Evolutionary conservation across 129 eudicot genomes (phyloP).

Genomic region (Flaveria robusta): DNA sequence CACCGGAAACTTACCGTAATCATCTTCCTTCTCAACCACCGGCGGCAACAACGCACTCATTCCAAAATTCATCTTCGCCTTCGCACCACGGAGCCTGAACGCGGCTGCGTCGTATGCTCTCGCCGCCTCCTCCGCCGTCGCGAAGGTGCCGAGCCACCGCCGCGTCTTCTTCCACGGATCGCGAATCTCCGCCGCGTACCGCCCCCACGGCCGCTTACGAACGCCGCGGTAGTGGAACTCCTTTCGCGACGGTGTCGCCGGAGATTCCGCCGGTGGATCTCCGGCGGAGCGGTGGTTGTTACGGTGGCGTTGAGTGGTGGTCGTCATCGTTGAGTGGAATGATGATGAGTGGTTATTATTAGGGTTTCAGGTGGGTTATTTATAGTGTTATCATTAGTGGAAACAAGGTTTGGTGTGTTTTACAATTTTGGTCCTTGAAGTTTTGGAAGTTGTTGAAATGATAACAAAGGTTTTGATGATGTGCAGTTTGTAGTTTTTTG

Average conservation of each 20-base stretch:
- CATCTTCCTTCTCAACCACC: constrained; percentile 12
- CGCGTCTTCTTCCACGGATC: constrained; percentile 63
- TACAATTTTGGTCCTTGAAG: not conserved
- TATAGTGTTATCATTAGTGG: constrained; percentile 19
- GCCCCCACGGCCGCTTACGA: constrained; percentile 76
- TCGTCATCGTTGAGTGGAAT: no score
- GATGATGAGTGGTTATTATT: constrained; percentile 1
- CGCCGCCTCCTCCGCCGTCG: constrained; percentile 70
- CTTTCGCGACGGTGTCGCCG: constrained; percentile 6
- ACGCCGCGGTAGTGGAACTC: constrained; percentile 56
- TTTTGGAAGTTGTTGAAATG: not conserved
- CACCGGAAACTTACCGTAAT: constrained; percentile 20
- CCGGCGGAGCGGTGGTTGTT: constrained; percentile 5
- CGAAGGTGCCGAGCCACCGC: constrained; percentile 70
- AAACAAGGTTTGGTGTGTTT: constrained; percentile 18
- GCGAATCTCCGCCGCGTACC: constrained; percentile 73
- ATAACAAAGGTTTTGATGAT: not conserved
- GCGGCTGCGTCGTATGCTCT: constrained; percentile 67
- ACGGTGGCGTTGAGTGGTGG: constrained; percentile 27
- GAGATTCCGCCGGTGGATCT: constrained; percentile 24
- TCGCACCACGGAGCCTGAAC: constrained; percentile 53
- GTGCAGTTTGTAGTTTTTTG: not conserved
- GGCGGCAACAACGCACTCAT: constrained; percentile 11
- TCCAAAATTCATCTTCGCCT: constrained; percentile 59
- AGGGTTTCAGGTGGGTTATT: constrained; percentile 25